Evolutionary conservation across 2,329 filamentous ascomycete species (phyloP).

Genomic region (Curvularia lunata): DNA sequence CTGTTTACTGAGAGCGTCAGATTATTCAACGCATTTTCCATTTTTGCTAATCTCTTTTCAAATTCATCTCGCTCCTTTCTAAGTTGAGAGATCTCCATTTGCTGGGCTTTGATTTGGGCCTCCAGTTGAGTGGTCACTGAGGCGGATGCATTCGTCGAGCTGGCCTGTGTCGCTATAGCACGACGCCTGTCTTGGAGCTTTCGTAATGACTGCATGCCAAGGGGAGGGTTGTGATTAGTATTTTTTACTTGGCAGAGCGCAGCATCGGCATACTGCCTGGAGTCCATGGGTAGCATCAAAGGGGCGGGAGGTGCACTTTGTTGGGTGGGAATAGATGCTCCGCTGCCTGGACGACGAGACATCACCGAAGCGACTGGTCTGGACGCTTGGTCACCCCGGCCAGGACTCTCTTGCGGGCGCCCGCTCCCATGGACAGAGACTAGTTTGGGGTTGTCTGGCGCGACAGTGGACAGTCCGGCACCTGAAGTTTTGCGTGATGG

Average conservation of each 20-base stretch:
- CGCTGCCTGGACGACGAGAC: constrained; percentile 23
- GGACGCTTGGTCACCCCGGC: neutral
- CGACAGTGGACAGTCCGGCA: constrained; percentile 8
- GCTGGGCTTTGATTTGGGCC: constrained; percentile 9
- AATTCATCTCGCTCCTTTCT: constrained; percentile 13
- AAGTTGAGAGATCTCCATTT: constrained; percentile 13
- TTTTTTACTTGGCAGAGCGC: neutral
- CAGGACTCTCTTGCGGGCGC: neutral
- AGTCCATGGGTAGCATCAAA: constrained; percentile 26
- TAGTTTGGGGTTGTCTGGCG: constrained; percentile 8
- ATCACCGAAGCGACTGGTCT: neutral
- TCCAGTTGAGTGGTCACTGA: neutral
- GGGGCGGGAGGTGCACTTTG: constrained; percentile 28
- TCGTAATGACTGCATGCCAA: constrained; percentile 13
- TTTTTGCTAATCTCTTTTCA: neutral
- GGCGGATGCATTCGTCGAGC: neutral
- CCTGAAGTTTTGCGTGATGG: constrained; percentile 21
- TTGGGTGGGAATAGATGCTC: constrained; percentile 28
- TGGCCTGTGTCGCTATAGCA: constrained; percentile 8
- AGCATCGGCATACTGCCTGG: constrained; percentile 1
- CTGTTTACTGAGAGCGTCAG: neutral
- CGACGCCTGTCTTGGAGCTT: constrained; percentile 12
- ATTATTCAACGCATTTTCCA: neutral
- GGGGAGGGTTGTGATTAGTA: neutral
- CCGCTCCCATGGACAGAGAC: neutral